Percentiles rank a stretch among this genome's conserved stretches.
phyloP scores from a whole-genome alignment of 306 rosid species.

The Inga oerstediana region DNA sequence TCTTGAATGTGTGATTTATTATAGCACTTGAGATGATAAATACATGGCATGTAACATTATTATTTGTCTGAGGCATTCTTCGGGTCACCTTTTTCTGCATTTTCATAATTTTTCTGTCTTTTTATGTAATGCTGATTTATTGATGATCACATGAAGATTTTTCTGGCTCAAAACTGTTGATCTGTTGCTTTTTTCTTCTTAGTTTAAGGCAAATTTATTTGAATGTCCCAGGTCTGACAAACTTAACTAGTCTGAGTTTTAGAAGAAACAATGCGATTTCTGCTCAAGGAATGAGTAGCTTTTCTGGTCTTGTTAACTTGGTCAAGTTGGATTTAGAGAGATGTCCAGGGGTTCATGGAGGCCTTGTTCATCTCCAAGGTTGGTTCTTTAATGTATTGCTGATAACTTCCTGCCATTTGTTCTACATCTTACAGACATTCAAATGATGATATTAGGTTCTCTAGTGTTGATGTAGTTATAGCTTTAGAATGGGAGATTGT shows the following conservation, averaged over 20 bases:
- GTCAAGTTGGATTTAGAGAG: constrained; percentile 91
- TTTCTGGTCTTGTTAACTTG: constrained; percentile 68
- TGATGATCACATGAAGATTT: constrained; percentile 13
- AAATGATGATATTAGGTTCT: constrained; percentile 4
- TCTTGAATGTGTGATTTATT: not conserved
- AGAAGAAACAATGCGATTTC: constrained; percentile 82
- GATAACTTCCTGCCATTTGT: constrained; percentile 14
- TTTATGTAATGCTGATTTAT: not conserved
- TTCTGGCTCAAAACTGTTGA: constrained; percentile 2
- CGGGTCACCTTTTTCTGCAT: not conserved
- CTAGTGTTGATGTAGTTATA: not conserved
- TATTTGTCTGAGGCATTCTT: constrained; percentile 16
- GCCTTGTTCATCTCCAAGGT: constrained; percentile 87
- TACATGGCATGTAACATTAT: not conserved
- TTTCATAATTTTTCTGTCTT: constrained; percentile 11
- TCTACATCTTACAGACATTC: not conserved
- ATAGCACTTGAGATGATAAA: constrained; percentile 16
- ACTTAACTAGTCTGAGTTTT: constrained; percentile 84
- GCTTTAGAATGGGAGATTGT: not conserved
- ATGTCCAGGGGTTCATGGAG: constrained; percentile 91
- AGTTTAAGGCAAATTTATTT: constrained; percentile 28
- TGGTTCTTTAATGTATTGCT: constrained; percentile 15
- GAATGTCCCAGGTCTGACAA: constrained; percentile 69
- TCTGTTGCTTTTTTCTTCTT: constrained; percentile 17
- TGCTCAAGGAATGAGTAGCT: constrained; percentile 76